These are phyloP conservation scores for Cladophialophora bantiana DNA, from an alignment of 2,329 filamentous ascomycete species.

Conservation along the genomic window DNA sequence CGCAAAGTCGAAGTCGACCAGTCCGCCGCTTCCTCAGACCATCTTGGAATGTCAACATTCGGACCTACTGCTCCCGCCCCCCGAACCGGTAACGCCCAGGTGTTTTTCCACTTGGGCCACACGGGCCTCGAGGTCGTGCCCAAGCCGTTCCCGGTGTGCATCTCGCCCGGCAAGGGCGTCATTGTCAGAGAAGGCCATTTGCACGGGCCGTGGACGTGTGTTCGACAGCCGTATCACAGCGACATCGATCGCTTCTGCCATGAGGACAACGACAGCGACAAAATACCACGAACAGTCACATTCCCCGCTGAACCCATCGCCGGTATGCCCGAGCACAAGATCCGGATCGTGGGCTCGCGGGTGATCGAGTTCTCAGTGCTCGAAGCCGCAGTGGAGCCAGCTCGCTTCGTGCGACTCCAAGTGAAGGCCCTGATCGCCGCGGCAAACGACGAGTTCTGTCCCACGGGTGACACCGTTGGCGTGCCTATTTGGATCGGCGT, in stretches of 20 bases:
- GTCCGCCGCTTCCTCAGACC: not conserved
- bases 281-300: not conserved
- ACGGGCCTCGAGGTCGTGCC: not conserved
- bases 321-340: not conserved
- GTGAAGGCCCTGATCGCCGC: not conserved
- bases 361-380: constrained; percentile 3
- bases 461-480: not conserved
- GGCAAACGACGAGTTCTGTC: not conserved
- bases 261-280: not conserved
- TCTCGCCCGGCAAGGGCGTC: not conserved
- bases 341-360: not conserved
- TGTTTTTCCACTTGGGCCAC: not conserved
- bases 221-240: not conserved
- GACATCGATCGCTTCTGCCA: not conserved
- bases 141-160: not conserved
- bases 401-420: not conserved
- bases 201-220: not conserved
- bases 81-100: not conserved
- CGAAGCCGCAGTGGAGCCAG: not conserved
- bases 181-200: constrained; percentile 1
- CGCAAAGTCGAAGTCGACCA: not conserved
- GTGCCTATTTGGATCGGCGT: not conserved
- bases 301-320: not conserved
- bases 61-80: not conserved
- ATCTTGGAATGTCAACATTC: not conserved